A percentile compares a stretch with the other conserved stretches of the same genome.
Evolutionary conservation across 2,329 filamentous ascomycete genomes (phyloP).

Genomic region (Colletotrichum sp.): DNA sequence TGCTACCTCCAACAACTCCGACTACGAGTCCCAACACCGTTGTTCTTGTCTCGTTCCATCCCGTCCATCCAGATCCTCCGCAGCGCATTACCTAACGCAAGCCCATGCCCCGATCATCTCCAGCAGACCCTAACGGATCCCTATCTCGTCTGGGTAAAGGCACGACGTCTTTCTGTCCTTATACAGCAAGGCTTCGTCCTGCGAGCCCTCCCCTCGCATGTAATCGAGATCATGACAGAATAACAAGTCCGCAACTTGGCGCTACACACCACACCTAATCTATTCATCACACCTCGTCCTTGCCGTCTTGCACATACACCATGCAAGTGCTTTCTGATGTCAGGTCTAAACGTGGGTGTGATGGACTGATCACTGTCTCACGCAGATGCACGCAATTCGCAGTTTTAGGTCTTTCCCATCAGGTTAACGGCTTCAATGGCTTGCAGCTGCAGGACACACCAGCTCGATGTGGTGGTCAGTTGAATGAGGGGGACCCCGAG

Average conservation of each 20-base stretch:
- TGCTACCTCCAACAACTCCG: not conserved
- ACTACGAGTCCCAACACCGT: not conserved
- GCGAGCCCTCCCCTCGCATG: not conserved
- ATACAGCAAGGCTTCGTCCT: not conserved
- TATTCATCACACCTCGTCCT: slow-evolving; percentile 5
- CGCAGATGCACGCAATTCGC: slow-evolving; percentile 9
- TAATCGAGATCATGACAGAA: slow-evolving; percentile 17
- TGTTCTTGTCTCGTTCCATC: not conserved
- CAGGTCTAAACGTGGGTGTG: slow-evolving; percentile 5
- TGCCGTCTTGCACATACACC: not conserved
- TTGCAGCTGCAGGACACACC: slow-evolving; percentile 17
- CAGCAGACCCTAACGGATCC: not conserved
- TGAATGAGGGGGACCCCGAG: slow-evolving; percentile 4
- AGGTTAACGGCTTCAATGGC: slow-evolving; percentile 13
- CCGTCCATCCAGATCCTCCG: not conserved
- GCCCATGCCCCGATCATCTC: not conserved
- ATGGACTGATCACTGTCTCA: slow-evolving; percentile 14
- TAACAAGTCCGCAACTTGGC: not conserved
- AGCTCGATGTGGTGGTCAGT: not conserved
- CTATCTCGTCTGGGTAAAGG: not conserved
- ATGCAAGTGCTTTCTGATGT: slow-evolving; percentile 20
- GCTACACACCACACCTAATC: slow-evolving; percentile 8
- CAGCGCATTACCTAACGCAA: not conserved
- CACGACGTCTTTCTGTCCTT: not conserved
- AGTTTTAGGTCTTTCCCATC: not conserved